phyloP scores from a whole-genome alignment of 176 grass and related monocot genomes.

The Avena atlantica region DNA sequence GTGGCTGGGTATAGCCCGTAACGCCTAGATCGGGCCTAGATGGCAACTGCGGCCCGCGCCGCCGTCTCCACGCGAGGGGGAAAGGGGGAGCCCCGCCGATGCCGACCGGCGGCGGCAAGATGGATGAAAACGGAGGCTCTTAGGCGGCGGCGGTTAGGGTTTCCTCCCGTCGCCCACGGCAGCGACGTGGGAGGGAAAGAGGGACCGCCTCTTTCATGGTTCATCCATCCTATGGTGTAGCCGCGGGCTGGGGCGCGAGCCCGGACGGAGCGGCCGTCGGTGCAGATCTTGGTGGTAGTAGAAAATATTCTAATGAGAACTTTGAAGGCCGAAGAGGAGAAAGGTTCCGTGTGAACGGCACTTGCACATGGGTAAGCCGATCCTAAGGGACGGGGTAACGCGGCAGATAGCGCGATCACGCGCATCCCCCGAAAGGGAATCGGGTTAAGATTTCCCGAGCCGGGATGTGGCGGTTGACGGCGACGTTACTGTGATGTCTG shows the following conservation, averaged over 20 bases:
- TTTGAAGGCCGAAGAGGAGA: constrained; percentile 83
- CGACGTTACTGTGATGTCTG: constrained; percentile 33
- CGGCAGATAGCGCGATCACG: constrained; percentile 50
- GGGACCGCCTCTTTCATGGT: no score
- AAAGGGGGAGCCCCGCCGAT: no score
- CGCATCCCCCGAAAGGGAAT: constrained; percentile 58
- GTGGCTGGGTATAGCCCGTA: no score
- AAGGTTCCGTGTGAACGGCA: constrained; percentile 84
- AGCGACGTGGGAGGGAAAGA: no score
- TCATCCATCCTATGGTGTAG: no score
- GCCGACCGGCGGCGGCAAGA: no score
- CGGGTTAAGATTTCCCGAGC: constrained; percentile 65
- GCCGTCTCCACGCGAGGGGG: no score
- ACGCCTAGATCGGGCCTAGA: no score
- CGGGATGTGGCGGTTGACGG: constrained; percentile 59
- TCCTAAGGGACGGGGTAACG: constrained; percentile 76
- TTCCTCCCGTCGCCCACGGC: no score
- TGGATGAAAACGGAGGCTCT: no score
- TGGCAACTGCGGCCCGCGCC: no score
- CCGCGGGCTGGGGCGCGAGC: constrained; percentile 44
- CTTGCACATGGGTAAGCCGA: constrained; percentile 76
- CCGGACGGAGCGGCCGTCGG: constrained; percentile 61
- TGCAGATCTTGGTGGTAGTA: constrained; percentile 77
- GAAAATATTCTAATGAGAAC: constrained; percentile 84
- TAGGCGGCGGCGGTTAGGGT: no score